Evolutionary conservation across 2,329 filamentous ascomycete species (phyloP).

Genomic region (Incumbomyces lentus): DNA sequence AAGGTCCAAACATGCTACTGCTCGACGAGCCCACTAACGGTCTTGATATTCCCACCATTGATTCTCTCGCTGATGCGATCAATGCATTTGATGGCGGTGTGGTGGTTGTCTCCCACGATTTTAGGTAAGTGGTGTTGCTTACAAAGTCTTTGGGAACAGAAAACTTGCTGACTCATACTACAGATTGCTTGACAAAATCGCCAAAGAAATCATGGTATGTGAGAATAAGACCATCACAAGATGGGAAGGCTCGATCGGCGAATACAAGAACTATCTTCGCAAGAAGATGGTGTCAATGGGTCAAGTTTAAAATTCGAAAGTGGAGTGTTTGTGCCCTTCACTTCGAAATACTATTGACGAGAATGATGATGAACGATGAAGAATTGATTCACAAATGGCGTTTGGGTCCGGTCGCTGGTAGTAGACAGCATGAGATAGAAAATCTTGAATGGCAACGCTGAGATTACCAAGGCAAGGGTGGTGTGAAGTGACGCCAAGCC

Average conservation of each 20-base stretch:
- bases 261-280: conserved; percentile 96
- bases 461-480: too few relatives aligned
- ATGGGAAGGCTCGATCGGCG: conserved; percentile 82
- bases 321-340: too few relatives aligned
- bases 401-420: not conserved
- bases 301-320: conserved; percentile 54
- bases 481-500: too few relatives aligned
- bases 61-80: conserved; percentile 94
- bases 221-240: conserved; percentile 88
- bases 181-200: conserved; percentile 96
- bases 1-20: conserved; percentile 92
- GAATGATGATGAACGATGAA: not conserved
- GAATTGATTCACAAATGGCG: not conserved
- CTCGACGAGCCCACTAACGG: conserved; percentile 99
- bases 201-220: conserved; percentile 98
- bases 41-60: conserved; percentile 96
- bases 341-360: too few relatives aligned
- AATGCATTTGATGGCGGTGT: conserved; percentile 94
- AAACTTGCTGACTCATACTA: conserved; percentile 10
- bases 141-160: not conserved
- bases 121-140: conserved; percentile 56
- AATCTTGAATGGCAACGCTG: not conserved
- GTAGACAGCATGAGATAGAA: not conserved
- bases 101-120: conserved; percentile 96
- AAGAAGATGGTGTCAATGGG: conserved; percentile 96